Evolutionary conservation across 1,139 yeast species (phyloP).

Genomic region (Debaryomyces robertsiae): DNA sequence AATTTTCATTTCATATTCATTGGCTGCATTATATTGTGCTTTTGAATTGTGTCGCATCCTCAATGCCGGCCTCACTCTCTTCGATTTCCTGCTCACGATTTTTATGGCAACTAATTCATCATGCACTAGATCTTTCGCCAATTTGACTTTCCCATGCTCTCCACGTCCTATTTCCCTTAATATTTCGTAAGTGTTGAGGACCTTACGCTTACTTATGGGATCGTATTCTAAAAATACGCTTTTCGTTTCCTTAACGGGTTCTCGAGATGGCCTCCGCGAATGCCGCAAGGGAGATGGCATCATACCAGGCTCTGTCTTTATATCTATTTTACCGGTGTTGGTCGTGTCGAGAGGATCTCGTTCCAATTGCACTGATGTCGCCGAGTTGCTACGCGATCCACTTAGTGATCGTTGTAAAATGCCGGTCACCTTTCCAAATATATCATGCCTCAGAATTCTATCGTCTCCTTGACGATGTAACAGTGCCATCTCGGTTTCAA

Average conservation of each 20-base stretch:
- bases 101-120: constrained; percentile 87
- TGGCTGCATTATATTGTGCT: constrained; percentile 18
- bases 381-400: constrained; percentile 22
- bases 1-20: constrained; percentile 65
- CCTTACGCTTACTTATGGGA: constrained; percentile 81
- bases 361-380: neutral
- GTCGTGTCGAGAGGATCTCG: constrained; percentile 5
- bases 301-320: neutral
- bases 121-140: constrained; percentile 74
- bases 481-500: constrained; percentile 9
- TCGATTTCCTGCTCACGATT: constrained; percentile 77
- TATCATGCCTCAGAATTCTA: constrained; percentile 25
- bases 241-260: constrained; percentile 77
- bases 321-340: neutral
- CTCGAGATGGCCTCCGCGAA: neutral
- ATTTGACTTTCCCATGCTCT: constrained; percentile 95
- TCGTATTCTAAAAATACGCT: constrained; percentile 83
- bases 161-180: constrained; percentile 89
- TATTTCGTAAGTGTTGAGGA: constrained; percentile 88
- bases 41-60: constrained; percentile 42
- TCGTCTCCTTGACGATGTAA: constrained; percentile 14
- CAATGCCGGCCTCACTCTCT: constrained; percentile 54
- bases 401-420: constrained; percentile 28
- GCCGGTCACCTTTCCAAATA: constrained; percentile 39
- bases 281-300: neutral